These are phyloP conservation scores for Trametes punicea DNA, from an alignment of 768 basidiomycete genomes.

Conservation along the genomic window DNA sequence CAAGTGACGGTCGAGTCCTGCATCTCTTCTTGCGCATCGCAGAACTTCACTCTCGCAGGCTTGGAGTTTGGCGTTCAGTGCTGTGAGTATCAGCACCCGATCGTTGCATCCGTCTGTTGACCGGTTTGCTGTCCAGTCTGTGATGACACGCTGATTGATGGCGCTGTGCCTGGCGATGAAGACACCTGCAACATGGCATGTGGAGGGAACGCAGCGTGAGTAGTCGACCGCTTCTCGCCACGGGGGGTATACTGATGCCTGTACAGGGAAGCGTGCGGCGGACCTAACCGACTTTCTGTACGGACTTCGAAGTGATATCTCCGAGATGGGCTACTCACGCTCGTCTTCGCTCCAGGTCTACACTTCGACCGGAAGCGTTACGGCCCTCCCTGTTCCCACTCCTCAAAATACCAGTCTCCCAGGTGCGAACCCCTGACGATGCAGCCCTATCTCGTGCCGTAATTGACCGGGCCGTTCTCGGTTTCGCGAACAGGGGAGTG, in stretches of 20 bases:
- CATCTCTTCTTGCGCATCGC: conserved; percentile 50
- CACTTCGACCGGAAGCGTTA: conserved; percentile 47
- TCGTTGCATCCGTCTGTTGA: neutral
- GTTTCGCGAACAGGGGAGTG: conserved; percentile 41
- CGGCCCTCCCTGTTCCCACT: conserved; percentile 55
- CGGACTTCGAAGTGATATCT: conserved; percentile 7
- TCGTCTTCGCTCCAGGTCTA: conserved; percentile 40
- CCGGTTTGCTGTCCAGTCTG: conserved; percentile 49
- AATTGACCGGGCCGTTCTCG: neutral
- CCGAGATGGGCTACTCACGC: conserved; percentile 3
- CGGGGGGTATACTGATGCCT: conserved; percentile 11
- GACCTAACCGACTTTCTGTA: conserved; percentile 62
- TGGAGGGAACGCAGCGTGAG: conserved; percentile 62
- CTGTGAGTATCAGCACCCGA: conserved; percentile 36
- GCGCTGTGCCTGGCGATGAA: conserved; percentile 48
- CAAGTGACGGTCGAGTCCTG: conserved; percentile 61
- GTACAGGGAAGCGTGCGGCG: conserved; percentile 66
- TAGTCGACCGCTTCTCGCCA: neutral
- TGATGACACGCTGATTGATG: conserved; percentile 59
- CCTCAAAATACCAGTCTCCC: conserved; percentile 56
- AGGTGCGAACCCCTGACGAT: neutral
- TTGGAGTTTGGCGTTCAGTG: conserved; percentile 58
- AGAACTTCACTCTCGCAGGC: conserved; percentile 65
- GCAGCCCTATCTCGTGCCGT: neutral
- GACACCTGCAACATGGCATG: conserved; percentile 72